Percentiles rank a stretch among this genome's conserved stretches.
Evolutionary conservation across 306 rosid genomes (phyloP).

Genomic region (Quercus cerris): DNA sequence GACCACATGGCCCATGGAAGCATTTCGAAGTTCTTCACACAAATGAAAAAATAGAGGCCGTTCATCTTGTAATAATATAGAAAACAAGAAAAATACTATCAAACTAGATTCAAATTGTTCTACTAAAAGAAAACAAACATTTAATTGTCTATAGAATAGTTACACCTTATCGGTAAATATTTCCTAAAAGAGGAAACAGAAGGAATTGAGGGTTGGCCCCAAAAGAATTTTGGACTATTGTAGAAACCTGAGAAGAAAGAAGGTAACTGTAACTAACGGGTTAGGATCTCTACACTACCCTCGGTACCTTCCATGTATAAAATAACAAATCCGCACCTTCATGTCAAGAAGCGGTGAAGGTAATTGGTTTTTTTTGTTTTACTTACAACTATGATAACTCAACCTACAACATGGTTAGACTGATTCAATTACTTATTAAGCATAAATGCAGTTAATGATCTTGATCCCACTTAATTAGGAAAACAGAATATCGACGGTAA

Average conservation of each 20-base stretch:
- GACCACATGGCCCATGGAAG: too few relatives aligned
- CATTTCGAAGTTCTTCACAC: too few relatives aligned
- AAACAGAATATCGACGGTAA: slow-evolving; percentile 21
- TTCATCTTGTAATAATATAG: too few relatives aligned
- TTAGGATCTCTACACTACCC: slow-evolving; percentile 46
- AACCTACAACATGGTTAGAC: slow-evolving; percentile 40
- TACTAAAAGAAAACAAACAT: slow-evolving; percentile 15
- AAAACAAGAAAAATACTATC: not conserved
- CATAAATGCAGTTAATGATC: slow-evolving; percentile 18
- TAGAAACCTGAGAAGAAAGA: slow-evolving; percentile 25
- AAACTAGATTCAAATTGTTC: not conserved
- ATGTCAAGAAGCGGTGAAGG: slow-evolving; percentile 23
- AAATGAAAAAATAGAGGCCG: too few relatives aligned
- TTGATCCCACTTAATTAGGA: slow-evolving; percentile 17
- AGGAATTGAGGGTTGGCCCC: slow-evolving; percentile 20
- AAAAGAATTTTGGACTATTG: slow-evolving; percentile 21
- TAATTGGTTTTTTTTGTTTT: slow-evolving; percentile 15
- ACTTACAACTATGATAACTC: slow-evolving; percentile 44
- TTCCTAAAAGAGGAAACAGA: slow-evolving; percentile 6
- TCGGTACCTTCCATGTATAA: slow-evolving; percentile 26
- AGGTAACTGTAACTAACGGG: slow-evolving; percentile 24
- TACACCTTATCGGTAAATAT: slow-evolving; percentile 28
- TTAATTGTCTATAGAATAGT: slow-evolving; percentile 20
- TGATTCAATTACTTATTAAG: slow-evolving; percentile 23
- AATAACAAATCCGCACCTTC: slow-evolving; percentile 20